Evolutionary conservation across 306 rosid genomes (phyloP).

Genomic region (Quercus alba): DNA sequence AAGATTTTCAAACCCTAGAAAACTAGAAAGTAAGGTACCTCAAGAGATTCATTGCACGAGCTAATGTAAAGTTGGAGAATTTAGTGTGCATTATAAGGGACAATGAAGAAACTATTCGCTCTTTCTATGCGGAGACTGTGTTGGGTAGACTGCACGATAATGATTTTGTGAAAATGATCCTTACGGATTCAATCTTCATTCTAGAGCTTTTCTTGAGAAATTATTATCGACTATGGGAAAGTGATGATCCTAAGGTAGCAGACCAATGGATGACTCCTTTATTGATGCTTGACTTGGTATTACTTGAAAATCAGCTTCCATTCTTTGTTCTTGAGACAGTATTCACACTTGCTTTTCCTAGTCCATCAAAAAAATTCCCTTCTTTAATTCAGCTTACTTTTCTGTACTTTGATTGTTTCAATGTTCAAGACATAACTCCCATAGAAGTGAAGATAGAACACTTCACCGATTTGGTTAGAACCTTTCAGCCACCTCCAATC

Average conservation of each 20-base stretch:
- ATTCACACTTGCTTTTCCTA: background rate
- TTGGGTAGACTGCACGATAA: background rate
- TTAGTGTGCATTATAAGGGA: background rate
- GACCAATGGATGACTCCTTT: too few relatives aligned
- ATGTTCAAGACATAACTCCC: background rate
- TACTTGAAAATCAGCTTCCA: constrained; percentile 34
- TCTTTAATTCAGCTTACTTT: constrained; percentile 20
- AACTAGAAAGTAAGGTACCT: constrained; percentile 9
- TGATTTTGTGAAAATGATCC: constrained; percentile 21
- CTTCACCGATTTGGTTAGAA: constrained; percentile 37
- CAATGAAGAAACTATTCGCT: background rate
- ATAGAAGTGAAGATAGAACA: constrained; percentile 8
- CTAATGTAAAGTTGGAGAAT: background rate
- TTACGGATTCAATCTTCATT: constrained; percentile 24
- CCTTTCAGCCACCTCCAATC: constrained; percentile 18
- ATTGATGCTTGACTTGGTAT: constrained; percentile 12
- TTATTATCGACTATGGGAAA: background rate
- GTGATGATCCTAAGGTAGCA: background rate
- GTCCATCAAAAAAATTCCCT: background rate
- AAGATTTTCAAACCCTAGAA: constrained; percentile 20
- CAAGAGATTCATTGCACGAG: background rate
- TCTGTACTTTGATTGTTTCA: constrained; percentile 11
- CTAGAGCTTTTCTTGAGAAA: constrained; percentile 8
- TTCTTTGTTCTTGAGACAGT: constrained; percentile 3
- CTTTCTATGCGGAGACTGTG: constrained; percentile 17